Evolutionary conservation across 257 asterid genomes (phyloP).

Genomic region (Capsicum baccatum): DNA sequence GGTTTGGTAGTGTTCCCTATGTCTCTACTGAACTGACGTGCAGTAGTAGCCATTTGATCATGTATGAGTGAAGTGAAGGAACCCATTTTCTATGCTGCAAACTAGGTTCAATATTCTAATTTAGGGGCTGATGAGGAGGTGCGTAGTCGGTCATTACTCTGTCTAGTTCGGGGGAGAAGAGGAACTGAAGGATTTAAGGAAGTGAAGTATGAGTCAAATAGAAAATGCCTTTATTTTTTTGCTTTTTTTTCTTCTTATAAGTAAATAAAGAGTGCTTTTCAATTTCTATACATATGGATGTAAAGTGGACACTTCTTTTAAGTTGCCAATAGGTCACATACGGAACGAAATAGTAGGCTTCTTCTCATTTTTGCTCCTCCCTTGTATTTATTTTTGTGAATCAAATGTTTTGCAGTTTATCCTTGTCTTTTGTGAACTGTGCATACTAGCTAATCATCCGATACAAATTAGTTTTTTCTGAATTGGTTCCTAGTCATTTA

Average conservation of each 20-base stretch:
- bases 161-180: not conserved
- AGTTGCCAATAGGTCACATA: not conserved
- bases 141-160: not conserved
- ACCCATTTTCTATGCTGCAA: not conserved
- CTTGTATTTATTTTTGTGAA: not conserved
- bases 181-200: constrained; percentile 18
- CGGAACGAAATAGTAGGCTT: not conserved
- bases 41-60: not conserved
- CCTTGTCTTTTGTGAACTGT: not conserved
- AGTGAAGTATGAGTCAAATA: not conserved
- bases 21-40: not conserved
- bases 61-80: constrained; percentile 15
- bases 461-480: not conserved
- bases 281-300: not conserved
- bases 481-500: not conserved
- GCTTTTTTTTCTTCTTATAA: too few species aligned
- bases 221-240: not conserved
- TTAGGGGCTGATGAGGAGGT: constrained; percentile 17
- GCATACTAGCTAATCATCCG: constrained; percentile 19
- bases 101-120: not conserved
- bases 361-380: constrained; percentile 15
- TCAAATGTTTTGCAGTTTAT: constrained; percentile 11
- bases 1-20: not conserved
- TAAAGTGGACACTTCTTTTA: not conserved
- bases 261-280: not conserved